Base-by-base conservation (phyloP, 2,329 filamentous ascomycete species). In the Fusarium papillatum region DNA sequence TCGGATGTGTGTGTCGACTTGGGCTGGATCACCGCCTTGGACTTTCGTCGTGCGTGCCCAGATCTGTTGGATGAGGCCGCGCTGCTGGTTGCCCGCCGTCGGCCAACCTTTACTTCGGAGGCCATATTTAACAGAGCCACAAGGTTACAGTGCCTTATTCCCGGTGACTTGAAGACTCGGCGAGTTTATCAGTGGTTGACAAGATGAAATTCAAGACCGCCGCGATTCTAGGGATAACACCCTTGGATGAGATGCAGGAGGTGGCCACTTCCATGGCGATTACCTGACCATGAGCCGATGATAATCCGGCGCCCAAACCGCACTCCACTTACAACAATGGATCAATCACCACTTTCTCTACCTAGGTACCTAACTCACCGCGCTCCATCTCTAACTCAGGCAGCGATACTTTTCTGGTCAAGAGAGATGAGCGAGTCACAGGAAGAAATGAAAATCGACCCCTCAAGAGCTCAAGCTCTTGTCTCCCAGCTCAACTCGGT, bases 1-100 rank as follows among this genome's bases (percentile, higher is more conserved):
- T 97, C 95, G 72, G 93, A 86, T 43, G 95, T 89, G 82, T 96
- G 91, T 66, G 87, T 83, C 7, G 91, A 92, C 79, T 86, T 89
- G 64, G 89, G 85, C 77, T 87, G 84, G 60, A 86, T 80, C 36
- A 83, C 80, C 34, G 83, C 78, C 63, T 79, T 81, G 24, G 84
- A 80, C 68, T 80, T 84, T 71, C 85, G 84, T 64, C 85, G 83
- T 22, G 80, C 80, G 74, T 89, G 87, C 60, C 85, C 83, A 29
- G 84, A 83, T 62, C 87, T 82, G 48, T 85, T 80, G 19, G 85
- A 80, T 4, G 84, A 82, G 63, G 82, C 76, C 50, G 84, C 83
- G 53, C 77, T 84, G 80, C 88, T 90, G 78, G 86, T 87, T 71
- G 88, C 86, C 59, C 88, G 86, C 62, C 86, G 85, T 36, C 87